A percentile compares a stretch with the other conserved stretches of the same genome.
phyloP scores from a whole-genome alignment of 2,329 filamentous ascomycete genomes.

The Epichloe gansuensis region DNA sequence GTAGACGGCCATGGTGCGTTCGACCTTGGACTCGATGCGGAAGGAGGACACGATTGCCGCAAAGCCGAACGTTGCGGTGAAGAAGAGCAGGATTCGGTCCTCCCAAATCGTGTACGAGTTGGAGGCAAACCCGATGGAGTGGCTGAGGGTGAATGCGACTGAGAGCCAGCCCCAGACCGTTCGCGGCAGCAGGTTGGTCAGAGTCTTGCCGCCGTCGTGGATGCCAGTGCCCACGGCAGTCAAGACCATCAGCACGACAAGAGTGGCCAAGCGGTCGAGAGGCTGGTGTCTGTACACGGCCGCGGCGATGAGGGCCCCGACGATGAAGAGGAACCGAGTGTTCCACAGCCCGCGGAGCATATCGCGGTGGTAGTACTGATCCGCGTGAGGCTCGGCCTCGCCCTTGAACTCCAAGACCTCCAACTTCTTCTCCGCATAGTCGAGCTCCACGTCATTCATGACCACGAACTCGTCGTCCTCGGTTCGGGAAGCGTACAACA shows the following conservation, averaged over 20 bases:
- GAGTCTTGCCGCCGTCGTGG: constrained; percentile 28
- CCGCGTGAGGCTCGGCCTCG: constrained; percentile 28
- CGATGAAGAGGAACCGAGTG: constrained; percentile 19
- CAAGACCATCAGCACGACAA: constrained; percentile 22
- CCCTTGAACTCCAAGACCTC: constrained; percentile 31
- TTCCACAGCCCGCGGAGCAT: constrained; percentile 26
- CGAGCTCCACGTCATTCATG: constrained; percentile 43
- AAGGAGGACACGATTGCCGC: constrained; percentile 63
- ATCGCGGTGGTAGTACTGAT: constrained; percentile 19
- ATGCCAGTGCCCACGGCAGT: constrained; percentile 32
- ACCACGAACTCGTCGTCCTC: constrained; percentile 41
- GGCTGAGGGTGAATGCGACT: constrained; percentile 65
- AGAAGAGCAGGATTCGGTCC: constrained; percentile 85
- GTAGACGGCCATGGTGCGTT: constrained; percentile 65
- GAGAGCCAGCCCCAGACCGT: constrained; percentile 83
- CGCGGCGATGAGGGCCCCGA: constrained; percentile 16
- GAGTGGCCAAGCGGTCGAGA: constrained; percentile 24
- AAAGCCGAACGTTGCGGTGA: constrained; percentile 76
- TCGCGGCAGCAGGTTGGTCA: constrained; percentile 49
- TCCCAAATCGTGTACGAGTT: constrained; percentile 99
- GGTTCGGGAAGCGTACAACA: constrained; percentile 56
- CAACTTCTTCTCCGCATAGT: constrained; percentile 44
- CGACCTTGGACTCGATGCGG: constrained; percentile 50
- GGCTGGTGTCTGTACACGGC: constrained; percentile 21
- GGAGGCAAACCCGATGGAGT: constrained; percentile 88